A percentile compares a stretch with the other conserved stretches of the same genome.
These are phyloP conservation scores for Bigelowiella natans DNA, from an alignment of 78 protist species.

Conservation along the genomic window DNA sequence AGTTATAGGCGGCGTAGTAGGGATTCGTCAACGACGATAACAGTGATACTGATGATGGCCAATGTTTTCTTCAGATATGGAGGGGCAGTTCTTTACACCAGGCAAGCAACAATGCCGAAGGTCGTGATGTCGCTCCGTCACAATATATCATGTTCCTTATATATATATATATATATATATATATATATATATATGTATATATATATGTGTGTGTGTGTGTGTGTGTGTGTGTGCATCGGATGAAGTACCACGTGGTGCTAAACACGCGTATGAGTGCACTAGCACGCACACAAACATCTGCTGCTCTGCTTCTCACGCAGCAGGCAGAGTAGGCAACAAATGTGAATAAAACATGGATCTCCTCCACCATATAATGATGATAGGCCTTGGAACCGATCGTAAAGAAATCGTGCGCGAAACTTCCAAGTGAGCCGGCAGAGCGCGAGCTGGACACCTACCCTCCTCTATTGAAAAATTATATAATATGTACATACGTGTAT, in stretches of 20 bases:
- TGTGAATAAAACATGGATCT: not conserved
- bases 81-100: not conserved
- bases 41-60: not conserved
- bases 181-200: not conserved
- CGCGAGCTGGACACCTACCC: too few species aligned
- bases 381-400: not conserved
- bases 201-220: not conserved
- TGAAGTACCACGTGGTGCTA: too few species aligned
- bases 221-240: not conserved
- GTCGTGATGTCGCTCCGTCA: not conserved
- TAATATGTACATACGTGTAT: too few species aligned
- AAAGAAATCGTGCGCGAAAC: not conserved
- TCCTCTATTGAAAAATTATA: too few species aligned
- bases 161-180: not conserved
- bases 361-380: not conserved
- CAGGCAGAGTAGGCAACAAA: not conserved
- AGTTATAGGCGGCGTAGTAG: not conserved
- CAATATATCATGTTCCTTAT: not conserved
- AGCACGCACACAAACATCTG: too few species aligned
- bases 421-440: too few species aligned
- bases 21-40: not conserved
- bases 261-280: too few species aligned
- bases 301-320: not conserved
- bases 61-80: not conserved
- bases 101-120: not conserved